Evolutionary conservation across 1,139 yeast species (phyloP), one percentile per base, ranked within the genome.

Genomic region (Yamadazyma mexicana): DNA sequence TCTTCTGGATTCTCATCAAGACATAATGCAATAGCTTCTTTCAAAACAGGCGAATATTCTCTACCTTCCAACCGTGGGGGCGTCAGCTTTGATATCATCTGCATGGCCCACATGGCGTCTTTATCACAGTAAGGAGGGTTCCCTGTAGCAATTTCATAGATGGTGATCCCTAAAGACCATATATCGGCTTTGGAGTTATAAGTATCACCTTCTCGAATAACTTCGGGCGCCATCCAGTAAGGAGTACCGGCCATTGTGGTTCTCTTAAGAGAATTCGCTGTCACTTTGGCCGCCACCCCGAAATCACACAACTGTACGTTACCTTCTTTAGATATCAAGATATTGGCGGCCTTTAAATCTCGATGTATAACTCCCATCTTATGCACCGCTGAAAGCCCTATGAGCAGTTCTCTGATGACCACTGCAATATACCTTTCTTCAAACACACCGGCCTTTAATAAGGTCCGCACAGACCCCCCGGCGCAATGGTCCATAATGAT

Each of bases 181-280:
- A 88, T 86, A 59, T 88, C 96, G 0, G 94, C 96, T 62, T 86
- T 88, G 37, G 81, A 79, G 53, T 87, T 87, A 60, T 88, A 88
- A 2, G 84, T 73, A 16, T 85, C 85, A 24, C 98, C 98, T 59
- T 92, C 98, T 57, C 91, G 79, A 33, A 92, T 92, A 18, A 92
- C 98, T 60, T 92, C 98, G 0, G 98, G 98, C 0, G 98, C 98
- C 99, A 94, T 94, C 99, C 99, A 94, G 60, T 91, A 94, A 0
- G 98, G 98, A 0, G 99, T 94, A 5, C 99, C 99, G 0, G 96
- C 98, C 79, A 92, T 89, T 1, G 98, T 92, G 31, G 92, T 87
- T 54, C 98, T 75, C 56, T 91, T 86, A 36, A 81, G 62, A 24
- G 83, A 81, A 31, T 83, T 78, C n/a, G 91, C 75, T 1, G 95